Base-by-base conservation (phyloP, 306 rosid species). In the Hylodesmum podocarpum region DNA sequence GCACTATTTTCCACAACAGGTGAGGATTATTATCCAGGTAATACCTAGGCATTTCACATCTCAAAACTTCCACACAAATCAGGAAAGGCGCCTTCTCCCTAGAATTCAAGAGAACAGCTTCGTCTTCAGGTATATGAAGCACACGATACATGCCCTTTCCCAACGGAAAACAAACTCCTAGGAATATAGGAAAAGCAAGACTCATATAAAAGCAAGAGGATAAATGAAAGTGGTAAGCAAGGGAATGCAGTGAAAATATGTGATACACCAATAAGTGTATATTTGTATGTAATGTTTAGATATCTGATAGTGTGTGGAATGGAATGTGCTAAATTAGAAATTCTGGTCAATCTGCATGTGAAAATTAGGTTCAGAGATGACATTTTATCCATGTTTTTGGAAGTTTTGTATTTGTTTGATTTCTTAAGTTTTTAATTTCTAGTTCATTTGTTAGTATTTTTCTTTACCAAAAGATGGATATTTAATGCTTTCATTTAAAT, bases 41-140 rank as follows among this genome's bases (percentile, higher is more conserved):
- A 74, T 88, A 90, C 97, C 93, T 87, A 36, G 91, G 88, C 79
- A 80, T 86, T 79, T 94, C 97, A 86, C 94, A 88, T 90, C 82
- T 91, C 87, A 91, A 83, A 69, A 94, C 91, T 87, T 94, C 98
- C 62, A 91, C 87, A 43, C 97, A 94, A 51, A 94, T 91, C 81
- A 94, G 59, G 84, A 90, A 94, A 50, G 98, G 98, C 5, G 96
- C 98, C 82, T 94, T 94, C 79, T 94, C 98, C 91, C 98, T 87
- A 77, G 98, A 94, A 84, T 94, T 94, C 83, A 94, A 80, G 84
- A 94, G 97, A 80, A 94, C 87, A 59, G 98, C 90, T 90, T 94
- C 98, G 24, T 94, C 98, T 82, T 90, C 97, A 25, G 98, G 97
- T 74, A 94, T 88, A 85, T 88, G 86, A 83, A 94, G 87, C 79